These are phyloP conservation scores for Zygosaccharomyces siamensis DNA, from an alignment of 805 yeast genomes.

Conservation along the genomic window DNA sequence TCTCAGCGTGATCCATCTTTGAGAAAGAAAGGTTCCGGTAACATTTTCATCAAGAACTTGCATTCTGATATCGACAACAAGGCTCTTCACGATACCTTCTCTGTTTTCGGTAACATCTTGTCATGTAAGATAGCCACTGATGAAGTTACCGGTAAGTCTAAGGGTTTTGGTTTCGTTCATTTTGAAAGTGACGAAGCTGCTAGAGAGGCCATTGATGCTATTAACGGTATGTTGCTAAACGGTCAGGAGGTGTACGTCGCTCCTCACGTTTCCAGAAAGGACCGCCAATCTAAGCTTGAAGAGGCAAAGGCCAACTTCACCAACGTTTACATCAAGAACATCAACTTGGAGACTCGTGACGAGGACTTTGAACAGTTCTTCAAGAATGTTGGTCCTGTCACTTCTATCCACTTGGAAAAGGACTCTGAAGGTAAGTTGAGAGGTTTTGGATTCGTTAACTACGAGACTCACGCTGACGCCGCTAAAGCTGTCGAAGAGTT, in stretches of 20 bases:
- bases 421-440: slow-evolving; percentile 84
- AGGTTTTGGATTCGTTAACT: slow-evolving; percentile 96
- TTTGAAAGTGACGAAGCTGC: slow-evolving; percentile 92
- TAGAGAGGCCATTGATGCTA: slow-evolving; percentile 89
- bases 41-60: slow-evolving; percentile 96
- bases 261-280: slow-evolving; percentile 85
- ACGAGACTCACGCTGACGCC: slow-evolving; percentile 81
- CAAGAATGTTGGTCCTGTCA: slow-evolving; percentile 67
- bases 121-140: slow-evolving; percentile 97
- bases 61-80: slow-evolving; percentile 98
- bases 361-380: slow-evolving; percentile 71
- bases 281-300: slow-evolving; percentile 90
- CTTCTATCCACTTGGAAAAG: slow-evolving; percentile 75
- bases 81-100: slow-evolving; percentile 96
- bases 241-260: slow-evolving; percentile 95
- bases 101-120: slow-evolving; percentile 92
- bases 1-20: slow-evolving; percentile 97
- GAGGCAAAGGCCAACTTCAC: slow-evolving; percentile 90
- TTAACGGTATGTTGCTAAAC: slow-evolving; percentile 96
- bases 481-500: slow-evolving; percentile 86
- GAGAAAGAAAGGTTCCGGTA: slow-evolving; percentile 93
- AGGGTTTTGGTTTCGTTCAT: slow-evolving; percentile 97
- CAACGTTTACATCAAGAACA: slow-evolving; percentile 91
- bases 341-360: slow-evolving; percentile 63
- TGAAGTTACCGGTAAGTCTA: slow-evolving; percentile 74